Evolutionary conservation across 2,329 filamentous ascomycete genomes (phyloP), one percentile per base, ranked within the genome.

Genomic region (Curvularia lunata): DNA sequence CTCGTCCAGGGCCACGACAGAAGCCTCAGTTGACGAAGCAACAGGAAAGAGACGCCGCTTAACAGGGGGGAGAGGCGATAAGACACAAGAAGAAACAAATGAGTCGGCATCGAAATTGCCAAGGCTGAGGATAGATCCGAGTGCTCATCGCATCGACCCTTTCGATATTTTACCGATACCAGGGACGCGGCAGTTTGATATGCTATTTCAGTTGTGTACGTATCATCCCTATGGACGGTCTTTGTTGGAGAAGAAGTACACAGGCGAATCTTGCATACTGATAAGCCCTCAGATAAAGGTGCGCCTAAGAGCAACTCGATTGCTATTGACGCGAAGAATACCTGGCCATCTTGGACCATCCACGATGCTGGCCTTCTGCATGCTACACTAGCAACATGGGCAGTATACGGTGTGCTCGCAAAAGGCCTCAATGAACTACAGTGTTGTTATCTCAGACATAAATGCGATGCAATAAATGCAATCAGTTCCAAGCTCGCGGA

Each of bases 341-440:
- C 67, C 4, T 72, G 68, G 69, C 66, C 59, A 59, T 45, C 58
- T 2, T 67, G 71, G 52, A 62, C 70, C 23, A 58, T 61, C 1
- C 53, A 58, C n/a, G 68, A 71, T 34, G 61, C 65, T 1, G 66
- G 66, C 8, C 32, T 73, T 5, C 43, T 71, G 7, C 70, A 73
- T 45, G 67, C 66, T 1, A 70, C 69, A 1, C 46, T 73, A 13
- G 69, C 70, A n/a, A 70, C 66, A 12, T 70, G 69, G 67, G 70
- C 69, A 21, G 48, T 73, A 9, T 70, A 71, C 34, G 66, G 66
- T 10, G 57, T 66, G 30, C 54, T 73, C 5, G 59, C 61, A 6
- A 52, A 53, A 27, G 61, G 60, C 1, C 38, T 62, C 43, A 54
- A 28, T 25, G 42, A 58, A 6, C 38, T 69, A 10, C 42, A 52